Percentiles rank a stretch among this genome's conserved stretches.
Evolutionary conservation across 208 protist genomes (phyloP).

Genomic region (Leishmania guyanensis): DNA sequence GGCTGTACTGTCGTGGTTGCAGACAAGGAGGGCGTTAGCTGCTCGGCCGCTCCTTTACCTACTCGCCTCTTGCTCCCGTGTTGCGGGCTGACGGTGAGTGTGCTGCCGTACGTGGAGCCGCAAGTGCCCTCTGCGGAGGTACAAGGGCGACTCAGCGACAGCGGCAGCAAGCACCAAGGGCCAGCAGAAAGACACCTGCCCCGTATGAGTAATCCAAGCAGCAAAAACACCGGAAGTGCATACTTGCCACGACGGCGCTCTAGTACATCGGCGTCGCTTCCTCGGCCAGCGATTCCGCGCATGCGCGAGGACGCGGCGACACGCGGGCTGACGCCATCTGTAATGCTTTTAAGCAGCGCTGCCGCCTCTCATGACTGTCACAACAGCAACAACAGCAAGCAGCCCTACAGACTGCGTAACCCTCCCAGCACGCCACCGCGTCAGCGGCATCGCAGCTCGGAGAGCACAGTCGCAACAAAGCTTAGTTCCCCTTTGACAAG

Average conservation of each 20-base stretch:
- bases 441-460: not conserved
- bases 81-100: slow-evolving; percentile 28
- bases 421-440: not conserved
- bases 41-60: not conserved
- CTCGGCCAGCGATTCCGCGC: slow-evolving; percentile 17
- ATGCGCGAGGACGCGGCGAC: slow-evolving; percentile 38
- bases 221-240: not conserved
- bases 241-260: not conserved
- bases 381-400: not conserved
- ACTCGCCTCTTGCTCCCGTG: slow-evolving; percentile 30
- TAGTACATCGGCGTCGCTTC: not conserved
- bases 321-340: slow-evolving; percentile 30
- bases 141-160: not conserved
- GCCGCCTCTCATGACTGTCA: not conserved
- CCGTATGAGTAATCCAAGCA: not conserved
- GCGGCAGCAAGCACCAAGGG: not conserved
- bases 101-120: slow-evolving; percentile 5
- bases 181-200: not conserved
- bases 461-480: not conserved
- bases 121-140: not conserved
- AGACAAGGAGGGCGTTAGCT: not conserved
- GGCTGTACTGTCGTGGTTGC: not conserved
- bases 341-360: slow-evolving; percentile 4
- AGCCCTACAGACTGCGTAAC: too few species aligned
- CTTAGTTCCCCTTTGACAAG: not conserved